Conservation (phyloP, 306 rosid species). For the Castanospermum australe region DNA sequence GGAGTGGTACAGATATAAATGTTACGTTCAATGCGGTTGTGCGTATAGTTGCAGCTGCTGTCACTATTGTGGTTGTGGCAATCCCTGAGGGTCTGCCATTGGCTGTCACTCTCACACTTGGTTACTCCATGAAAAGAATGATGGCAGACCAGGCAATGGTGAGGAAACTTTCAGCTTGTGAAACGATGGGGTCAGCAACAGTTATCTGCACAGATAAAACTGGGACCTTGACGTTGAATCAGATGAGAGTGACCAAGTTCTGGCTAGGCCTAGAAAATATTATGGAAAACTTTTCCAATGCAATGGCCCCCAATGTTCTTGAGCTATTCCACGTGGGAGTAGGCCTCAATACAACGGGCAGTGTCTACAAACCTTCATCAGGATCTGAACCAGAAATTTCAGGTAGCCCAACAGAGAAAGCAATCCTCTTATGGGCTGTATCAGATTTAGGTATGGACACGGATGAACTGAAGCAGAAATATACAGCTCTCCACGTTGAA, state of each 20-base stretch:
- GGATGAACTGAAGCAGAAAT: constrained; percentile 54
- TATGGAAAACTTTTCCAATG: constrained; percentile 34
- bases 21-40: constrained; percentile 55
- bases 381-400: constrained; percentile 66
- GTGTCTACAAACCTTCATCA: constrained; percentile 48
- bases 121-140: constrained; percentile 97
- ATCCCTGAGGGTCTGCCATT: constrained; percentile 90
- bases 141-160: constrained; percentile 93
- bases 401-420: constrained; percentile 88
- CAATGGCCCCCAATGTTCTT: constrained; percentile 38
- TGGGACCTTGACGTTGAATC: constrained; percentile 75
- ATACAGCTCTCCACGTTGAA: constrained; percentile 64
- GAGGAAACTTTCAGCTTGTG: constrained; percentile 84
- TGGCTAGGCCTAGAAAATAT: constrained; percentile 60
- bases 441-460: constrained; percentile 61
- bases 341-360: constrained; percentile 77
- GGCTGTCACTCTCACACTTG: constrained; percentile 85
- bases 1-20: constrained; percentile 38
- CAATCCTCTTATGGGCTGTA: constrained; percentile 76
- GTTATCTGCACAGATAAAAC: constrained; percentile 89
- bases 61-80: constrained; percentile 91
- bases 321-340: constrained; percentile 66
- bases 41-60: constrained; percentile 63
- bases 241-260: constrained; percentile 77
- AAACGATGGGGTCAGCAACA: constrained; percentile 94